Percentiles rank a stretch among this genome's conserved stretches.
Conservation (phyloP, 176 grass and related monocot genomes). For the Avena eriantha region DNA sequence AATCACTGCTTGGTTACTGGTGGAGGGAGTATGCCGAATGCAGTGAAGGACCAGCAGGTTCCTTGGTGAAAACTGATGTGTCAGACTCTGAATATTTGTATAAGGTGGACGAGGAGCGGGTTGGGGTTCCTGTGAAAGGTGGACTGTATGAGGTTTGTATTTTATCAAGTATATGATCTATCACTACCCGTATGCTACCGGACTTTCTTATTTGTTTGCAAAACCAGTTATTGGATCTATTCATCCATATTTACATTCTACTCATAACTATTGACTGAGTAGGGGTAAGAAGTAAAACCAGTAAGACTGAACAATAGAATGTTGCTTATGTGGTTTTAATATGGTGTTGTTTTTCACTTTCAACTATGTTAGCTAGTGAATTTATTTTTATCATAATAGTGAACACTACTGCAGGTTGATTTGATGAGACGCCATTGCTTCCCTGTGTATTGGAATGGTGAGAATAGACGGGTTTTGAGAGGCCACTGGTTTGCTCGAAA, state of each 20-base stretch:
- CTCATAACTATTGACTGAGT: neutral
- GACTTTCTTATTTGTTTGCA: neutral
- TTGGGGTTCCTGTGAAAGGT: constrained; percentile 96
- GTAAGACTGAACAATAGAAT: constrained; percentile 5
- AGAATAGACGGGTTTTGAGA: constrained; percentile 91
- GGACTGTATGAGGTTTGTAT: constrained; percentile 89
- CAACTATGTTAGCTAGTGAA: constrained; percentile 9
- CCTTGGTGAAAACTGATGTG: constrained; percentile 41
- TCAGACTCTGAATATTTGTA: constrained; percentile 62
- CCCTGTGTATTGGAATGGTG: constrained; percentile 98
- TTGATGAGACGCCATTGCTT: constrained; percentile 92
- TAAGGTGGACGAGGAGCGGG: constrained; percentile 83
- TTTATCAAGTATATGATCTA: neutral
- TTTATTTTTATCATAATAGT: constrained; percentile 5
- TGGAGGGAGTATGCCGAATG: constrained; percentile 96
- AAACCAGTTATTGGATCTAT: constrained; percentile 20
- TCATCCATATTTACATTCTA: constrained; percentile 21
- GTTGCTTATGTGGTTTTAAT: neutral
- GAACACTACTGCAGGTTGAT: constrained; percentile 70
- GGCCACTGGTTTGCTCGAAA: constrained; percentile 94
- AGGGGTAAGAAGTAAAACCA: neutral
- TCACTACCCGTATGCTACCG: neutral
- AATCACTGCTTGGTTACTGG: constrained; percentile 87
- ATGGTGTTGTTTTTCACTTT: neutral
- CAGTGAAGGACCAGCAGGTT: constrained; percentile 79